A percentile compares a stretch with the other conserved stretches of the same genome.
These are phyloP conservation scores for Volvariella surrecta DNA, from an alignment of 1,284 basidiomycete genomes.

Conservation along the genomic window DNA sequence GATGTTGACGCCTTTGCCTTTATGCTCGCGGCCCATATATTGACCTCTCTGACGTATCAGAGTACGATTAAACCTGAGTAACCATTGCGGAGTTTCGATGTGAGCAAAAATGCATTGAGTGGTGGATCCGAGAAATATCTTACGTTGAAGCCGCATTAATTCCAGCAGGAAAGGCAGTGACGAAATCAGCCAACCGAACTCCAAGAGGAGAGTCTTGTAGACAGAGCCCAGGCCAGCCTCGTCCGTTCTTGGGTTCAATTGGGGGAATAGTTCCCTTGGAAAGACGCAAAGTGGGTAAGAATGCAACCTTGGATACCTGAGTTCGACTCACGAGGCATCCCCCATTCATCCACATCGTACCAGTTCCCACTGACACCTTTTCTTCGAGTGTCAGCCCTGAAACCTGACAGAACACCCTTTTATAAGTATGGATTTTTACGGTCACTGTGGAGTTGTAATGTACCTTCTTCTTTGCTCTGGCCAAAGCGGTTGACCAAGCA, in stretches of 20 bases:
- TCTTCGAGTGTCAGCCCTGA: slow-evolving; percentile 36
- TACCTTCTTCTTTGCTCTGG: slow-evolving; percentile 30
- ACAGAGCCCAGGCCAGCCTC: slow-evolving; percentile 54
- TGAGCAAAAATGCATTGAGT: slow-evolving; percentile 4
- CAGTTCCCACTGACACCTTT: slow-evolving; percentile 45
- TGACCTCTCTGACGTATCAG: slow-evolving; percentile 67
- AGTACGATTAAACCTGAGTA: slow-evolving; percentile 43
- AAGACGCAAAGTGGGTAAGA: slow-evolving; percentile 16
- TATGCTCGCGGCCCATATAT: slow-evolving; percentile 73
- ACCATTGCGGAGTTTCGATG: too few relatives aligned
- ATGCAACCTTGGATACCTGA: background rate
- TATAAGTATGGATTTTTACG: too few relatives aligned
- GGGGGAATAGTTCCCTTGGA: slow-evolving; percentile 34
- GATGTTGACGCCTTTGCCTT: slow-evolving; percentile 74
- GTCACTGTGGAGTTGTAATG: background rate
- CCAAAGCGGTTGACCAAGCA: slow-evolving; percentile 41
- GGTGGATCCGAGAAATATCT: slow-evolving; percentile 18
- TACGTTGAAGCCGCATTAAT: slow-evolving; percentile 50
- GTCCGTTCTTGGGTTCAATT: slow-evolving; percentile 24
- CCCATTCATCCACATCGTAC: slow-evolving; percentile 47
- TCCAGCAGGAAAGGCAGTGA: slow-evolving; percentile 52
- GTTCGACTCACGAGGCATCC: slow-evolving; percentile 53
- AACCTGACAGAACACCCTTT: slow-evolving; percentile 28
- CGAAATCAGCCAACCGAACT: slow-evolving; percentile 44
- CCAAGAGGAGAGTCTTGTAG: slow-evolving; percentile 55